Conservation (phyloP, 2,329 filamentous ascomycete species). For the Xylogone sp. region DNA sequence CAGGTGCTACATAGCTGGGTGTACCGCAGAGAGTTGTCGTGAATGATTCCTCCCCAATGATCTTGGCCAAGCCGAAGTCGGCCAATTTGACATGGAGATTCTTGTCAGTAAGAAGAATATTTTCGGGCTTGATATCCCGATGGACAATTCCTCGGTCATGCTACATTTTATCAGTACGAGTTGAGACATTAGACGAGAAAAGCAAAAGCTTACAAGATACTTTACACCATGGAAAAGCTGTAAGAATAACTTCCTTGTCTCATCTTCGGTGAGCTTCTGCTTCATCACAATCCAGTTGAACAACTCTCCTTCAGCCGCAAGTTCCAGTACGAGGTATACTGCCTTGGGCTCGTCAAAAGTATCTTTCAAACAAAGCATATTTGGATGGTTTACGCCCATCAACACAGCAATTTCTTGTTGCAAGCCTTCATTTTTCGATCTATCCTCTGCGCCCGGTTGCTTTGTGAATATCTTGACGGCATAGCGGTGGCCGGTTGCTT, state of each 20-base stretch:
- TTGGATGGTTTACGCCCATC: constrained; percentile 95
- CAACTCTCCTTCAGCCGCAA: constrained; percentile 88
- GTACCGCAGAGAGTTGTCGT: constrained; percentile 95
- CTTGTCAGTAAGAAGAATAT: constrained; percentile 80
- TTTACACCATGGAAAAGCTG: constrained; percentile 94
- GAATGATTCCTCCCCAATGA: constrained; percentile 97
- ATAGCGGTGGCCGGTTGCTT: constrained; percentile 73
- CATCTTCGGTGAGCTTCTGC: constrained; percentile 78
- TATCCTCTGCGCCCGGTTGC: constrained; percentile 75
- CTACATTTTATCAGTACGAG: constrained; percentile 44
- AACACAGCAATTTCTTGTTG: constrained; percentile 96
- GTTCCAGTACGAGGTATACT: constrained; percentile 86
- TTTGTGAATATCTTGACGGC: constrained; percentile 96
- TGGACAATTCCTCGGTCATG: constrained; percentile 97
- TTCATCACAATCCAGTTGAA: constrained; percentile 95
- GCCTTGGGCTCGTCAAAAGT: constrained; percentile 90
- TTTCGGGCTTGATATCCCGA: constrained; percentile 66
- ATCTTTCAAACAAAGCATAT: constrained; percentile 88
- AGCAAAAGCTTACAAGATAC: constrained; percentile 67
- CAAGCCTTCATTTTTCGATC: constrained; percentile 76
- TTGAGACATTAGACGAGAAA: not conserved
- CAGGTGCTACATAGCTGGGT: constrained; percentile 94
- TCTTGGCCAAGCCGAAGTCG: constrained; percentile 96
- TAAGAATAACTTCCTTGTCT: constrained; percentile 81
- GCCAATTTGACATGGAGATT: constrained; percentile 85